These are phyloP conservation scores for Hypoxylon crocopeplum DNA, from an alignment of 495 filamentous ascomycete genomes.

Conservation along the genomic window DNA sequence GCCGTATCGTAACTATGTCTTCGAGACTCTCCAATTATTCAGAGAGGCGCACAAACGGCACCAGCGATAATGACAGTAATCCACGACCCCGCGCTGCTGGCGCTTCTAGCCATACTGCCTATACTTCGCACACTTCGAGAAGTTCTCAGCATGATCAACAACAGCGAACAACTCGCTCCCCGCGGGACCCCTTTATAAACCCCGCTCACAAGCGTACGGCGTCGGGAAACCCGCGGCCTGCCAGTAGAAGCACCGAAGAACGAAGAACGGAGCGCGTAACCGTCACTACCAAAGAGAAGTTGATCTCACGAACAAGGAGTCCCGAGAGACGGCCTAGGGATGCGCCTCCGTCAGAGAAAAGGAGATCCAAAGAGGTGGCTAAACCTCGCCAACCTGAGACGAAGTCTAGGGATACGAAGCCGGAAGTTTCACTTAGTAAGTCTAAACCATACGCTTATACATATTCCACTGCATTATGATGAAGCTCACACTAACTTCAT, in stretches of 20 bases:
- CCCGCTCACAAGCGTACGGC: constrained; percentile 52
- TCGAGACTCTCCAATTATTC: constrained; percentile 44
- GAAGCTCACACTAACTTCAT: constrained; percentile 17
- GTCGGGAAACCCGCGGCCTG: constrained; percentile 50
- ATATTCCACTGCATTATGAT: not conserved
- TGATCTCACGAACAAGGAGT: constrained; percentile 67
- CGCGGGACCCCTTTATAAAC: constrained; percentile 37
- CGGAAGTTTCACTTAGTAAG: constrained; percentile 47
- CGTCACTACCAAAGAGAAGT: constrained; percentile 69
- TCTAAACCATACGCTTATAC: not conserved
- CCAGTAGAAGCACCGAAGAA: constrained; percentile 50
- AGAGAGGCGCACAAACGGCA: constrained; percentile 50
- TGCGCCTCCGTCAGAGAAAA: constrained; percentile 39
- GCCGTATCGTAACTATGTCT: constrained; percentile 44
- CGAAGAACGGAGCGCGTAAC: constrained; percentile 58
- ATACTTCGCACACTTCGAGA: constrained; percentile 36
- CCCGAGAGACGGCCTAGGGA: constrained; percentile 65
- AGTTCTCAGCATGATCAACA: constrained; percentile 33
- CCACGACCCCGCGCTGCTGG: constrained; percentile 45
- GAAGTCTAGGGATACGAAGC: constrained; percentile 51
- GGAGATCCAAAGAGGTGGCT: constrained; percentile 40
- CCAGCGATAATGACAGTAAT: constrained; percentile 43
- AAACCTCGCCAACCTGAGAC: constrained; percentile 56
- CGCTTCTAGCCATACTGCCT: not conserved
- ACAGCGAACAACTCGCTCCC: constrained; percentile 31